A percentile compares a stretch with the other conserved stretches of the same genome.
These are phyloP conservation scores for Bassia scoparia DNA, from an alignment of 148 eudicot species.

Conservation along the genomic window DNA sequence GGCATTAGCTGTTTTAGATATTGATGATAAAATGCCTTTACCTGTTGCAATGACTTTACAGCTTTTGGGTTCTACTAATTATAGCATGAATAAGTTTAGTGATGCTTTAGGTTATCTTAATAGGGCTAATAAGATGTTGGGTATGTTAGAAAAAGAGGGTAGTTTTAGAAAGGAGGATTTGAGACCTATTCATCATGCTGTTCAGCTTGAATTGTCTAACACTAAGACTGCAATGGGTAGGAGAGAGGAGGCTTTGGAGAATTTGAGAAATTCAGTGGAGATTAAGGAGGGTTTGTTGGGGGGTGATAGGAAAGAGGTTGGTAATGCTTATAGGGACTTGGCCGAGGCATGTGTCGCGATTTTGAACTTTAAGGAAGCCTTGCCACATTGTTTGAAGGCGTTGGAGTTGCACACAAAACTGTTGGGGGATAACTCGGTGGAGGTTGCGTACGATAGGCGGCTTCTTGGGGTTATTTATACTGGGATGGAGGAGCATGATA, in stretches of 20 bases:
- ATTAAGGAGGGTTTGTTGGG: conserved; percentile 66
- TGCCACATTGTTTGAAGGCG: too few relatives aligned
- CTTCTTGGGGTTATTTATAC: too few relatives aligned
- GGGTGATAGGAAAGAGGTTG: conserved; percentile 64
- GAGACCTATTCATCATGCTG: conserved; percentile 69
- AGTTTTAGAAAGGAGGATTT: conserved; percentile 3
- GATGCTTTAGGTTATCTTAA: conserved; percentile 79
- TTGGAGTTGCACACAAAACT: too few relatives aligned
- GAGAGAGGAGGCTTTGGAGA: conserved; percentile 74
- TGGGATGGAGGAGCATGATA: too few relatives aligned
- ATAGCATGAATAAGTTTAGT: conserved; percentile 57
- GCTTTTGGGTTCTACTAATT: conserved; percentile 68
- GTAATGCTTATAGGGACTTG: conserved; percentile 74
- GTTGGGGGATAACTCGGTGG: too few relatives aligned
- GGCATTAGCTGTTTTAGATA: conserved; percentile 58
- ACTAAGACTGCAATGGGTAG: conserved; percentile 82
- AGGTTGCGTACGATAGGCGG: too few relatives aligned
- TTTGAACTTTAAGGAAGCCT: conserved; percentile 71
- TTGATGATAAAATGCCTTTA: conserved; percentile 35
- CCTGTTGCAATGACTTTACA: conserved; percentile 86
- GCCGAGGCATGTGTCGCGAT: conserved; percentile 75
- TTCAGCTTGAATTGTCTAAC: conserved; percentile 74
- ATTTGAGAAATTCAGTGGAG: conserved; percentile 63
- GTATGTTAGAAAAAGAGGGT: conserved; percentile 24
- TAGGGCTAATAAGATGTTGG: conserved; percentile 69